Percentiles rank a stretch among this genome's conserved stretches.
phyloP scores from a whole-genome alignment of 805 yeast species.

The Isabelozyma gotoi region DNA sequence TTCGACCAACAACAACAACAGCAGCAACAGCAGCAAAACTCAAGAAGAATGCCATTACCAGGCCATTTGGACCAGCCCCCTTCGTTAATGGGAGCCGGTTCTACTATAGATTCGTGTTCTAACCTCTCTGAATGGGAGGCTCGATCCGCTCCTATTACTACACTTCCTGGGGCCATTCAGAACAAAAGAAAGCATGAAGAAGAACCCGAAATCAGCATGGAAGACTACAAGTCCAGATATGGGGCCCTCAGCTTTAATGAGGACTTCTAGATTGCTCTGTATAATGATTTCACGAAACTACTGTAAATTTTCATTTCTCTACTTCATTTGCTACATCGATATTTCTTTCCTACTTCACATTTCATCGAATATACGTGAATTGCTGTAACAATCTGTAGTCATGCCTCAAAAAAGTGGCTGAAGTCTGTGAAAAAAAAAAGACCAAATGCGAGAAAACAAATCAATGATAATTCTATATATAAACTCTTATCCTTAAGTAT shows the following conservation, averaged over 20 bases:
- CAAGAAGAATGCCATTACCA: constrained; percentile 42
- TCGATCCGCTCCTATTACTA: constrained; percentile 3
- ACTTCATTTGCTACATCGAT: too few relatives aligned
- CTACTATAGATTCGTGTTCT: constrained; percentile 44
- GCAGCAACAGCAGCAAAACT: constrained; percentile 1
- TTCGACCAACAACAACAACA: constrained; percentile 1
- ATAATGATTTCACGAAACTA: not conserved
- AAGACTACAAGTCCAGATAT: constrained; percentile 30
- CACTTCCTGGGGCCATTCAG: not conserved
- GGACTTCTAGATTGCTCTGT: constrained; percentile 36
- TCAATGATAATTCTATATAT: too few relatives aligned
- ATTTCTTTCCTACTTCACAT: too few relatives aligned
- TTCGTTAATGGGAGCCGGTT: constrained; percentile 37
- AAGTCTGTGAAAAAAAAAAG: too few relatives aligned
- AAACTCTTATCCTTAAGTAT: too few relatives aligned
- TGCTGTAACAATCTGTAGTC: too few relatives aligned
- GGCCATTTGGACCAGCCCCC: constrained; percentile 44
- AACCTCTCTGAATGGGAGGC: constrained; percentile 45
- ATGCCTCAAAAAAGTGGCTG: too few relatives aligned
- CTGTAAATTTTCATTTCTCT: too few relatives aligned
- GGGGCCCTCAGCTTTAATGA: constrained; percentile 49
- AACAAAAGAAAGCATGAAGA: constrained; percentile 28
- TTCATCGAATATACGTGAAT: too few relatives aligned
- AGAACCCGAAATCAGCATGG: constrained; percentile 4
- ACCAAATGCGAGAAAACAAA: too few relatives aligned